Evolutionary conservation across 768 basidiomycete species (phyloP).

Genomic region (Neoboletus subvelutipes): DNA sequence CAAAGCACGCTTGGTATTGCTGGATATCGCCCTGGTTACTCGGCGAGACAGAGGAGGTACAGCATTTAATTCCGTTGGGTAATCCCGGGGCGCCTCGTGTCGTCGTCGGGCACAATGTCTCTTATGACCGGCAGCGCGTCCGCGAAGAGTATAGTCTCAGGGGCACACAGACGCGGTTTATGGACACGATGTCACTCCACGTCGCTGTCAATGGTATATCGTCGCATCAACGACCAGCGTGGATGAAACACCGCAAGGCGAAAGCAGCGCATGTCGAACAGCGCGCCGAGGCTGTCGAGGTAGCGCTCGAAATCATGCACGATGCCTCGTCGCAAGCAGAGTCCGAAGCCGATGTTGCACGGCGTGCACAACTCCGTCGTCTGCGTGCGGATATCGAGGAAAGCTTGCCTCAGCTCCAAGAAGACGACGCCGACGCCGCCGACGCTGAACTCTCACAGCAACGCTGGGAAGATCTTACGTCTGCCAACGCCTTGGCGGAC

Average conservation of each 20-base stretch:
- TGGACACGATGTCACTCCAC: slow-evolving; percentile 95
- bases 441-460: slow-evolving; percentile 47
- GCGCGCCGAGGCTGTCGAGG: slow-evolving; percentile 62
- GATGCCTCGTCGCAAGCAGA: slow-evolving; percentile 37
- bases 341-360: slow-evolving; percentile 40
- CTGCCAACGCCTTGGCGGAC: slow-evolving; percentile 88
- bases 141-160: slow-evolving; percentile 76
- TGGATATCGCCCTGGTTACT: slow-evolving; percentile 97
- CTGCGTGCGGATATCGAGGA: slow-evolving; percentile 41
- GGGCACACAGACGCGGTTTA: slow-evolving; percentile 70
- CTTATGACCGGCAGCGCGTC: slow-evolving; percentile 86
- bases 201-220: slow-evolving; percentile 93
- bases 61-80: slow-evolving; percentile 77
- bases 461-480: slow-evolving; percentile 92
- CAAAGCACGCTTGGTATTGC: slow-evolving; percentile 85
- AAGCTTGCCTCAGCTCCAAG: slow-evolving; percentile 38
- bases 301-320: slow-evolving; percentile 53
- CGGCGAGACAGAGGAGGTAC: slow-evolving; percentile 50
- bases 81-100: slow-evolving; percentile 52
- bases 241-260: slow-evolving; percentile 82
- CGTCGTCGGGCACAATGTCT: slow-evolving; percentile 92
- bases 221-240: slow-evolving; percentile 89
- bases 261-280: slow-evolving; percentile 56
- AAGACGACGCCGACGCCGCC: slow-evolving; percentile 38
- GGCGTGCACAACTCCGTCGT: slow-evolving; percentile 40